Evolutionary conservation across 2,329 filamentous ascomycete genomes (phyloP), one percentile per base, ranked within the genome.

Genomic region (Kalaharituber pfeilii): DNA sequence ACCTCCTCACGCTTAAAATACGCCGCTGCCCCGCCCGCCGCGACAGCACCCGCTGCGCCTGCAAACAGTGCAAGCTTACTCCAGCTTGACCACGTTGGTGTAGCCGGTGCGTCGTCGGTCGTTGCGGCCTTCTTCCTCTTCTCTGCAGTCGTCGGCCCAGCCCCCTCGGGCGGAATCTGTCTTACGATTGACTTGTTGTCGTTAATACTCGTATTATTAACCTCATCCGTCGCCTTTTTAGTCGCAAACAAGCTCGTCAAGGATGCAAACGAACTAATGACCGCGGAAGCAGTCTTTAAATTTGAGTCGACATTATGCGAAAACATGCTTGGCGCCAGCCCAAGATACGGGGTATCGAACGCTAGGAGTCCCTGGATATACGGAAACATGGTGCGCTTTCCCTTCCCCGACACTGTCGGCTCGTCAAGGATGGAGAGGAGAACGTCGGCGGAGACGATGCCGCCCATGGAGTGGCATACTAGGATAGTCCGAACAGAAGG

Each of bases 391-490:
- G 94, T 79, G 5, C 45, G 47, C 50, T 39, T 52, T 50, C 62
- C 63, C 33, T 66, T 62, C 8, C 66, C 65, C 68, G 60, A 65
- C 11, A 65, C 63, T 0, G 75, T 73, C 56, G 79, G 73, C 60
- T 85, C 84, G 56, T 80, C 76, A 44, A 84, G 69, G 51, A 96
- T 76, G 39, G 81, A 76, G 62, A 95, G 77, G 59, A 89, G 74
- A 13, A 86, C 83, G 66, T 96, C 91, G 29, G 87, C 89, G 9
- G 86, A 89, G 49, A 96, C 87, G 63, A 96, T 95, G 62, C 91
- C 91, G 62, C 84, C 84, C 84, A 84, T 95, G 7, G 83, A 88
- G 67, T 95, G 88, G 24, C 88, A 88, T 55, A 93, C 72, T 15
- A 95, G 76, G 49, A 94, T 75, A 26, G 84, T 82, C 64, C 80